Evolutionary conservation across 2,329 filamentous ascomycete genomes (phyloP).

Genomic region (Tolypocladium amazonense): DNA sequence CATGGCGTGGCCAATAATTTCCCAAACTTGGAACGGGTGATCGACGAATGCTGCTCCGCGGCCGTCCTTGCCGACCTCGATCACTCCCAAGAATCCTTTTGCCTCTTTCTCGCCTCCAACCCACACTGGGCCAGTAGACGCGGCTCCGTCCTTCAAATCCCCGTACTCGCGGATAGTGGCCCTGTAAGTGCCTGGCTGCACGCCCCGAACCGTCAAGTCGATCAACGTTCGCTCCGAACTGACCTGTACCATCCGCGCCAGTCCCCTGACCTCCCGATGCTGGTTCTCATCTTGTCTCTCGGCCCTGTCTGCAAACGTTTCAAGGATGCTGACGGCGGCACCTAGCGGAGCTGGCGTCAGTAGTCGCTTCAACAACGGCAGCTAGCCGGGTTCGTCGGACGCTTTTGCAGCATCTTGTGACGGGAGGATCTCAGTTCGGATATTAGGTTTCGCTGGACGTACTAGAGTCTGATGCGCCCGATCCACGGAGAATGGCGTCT

Average conservation of each 20-base stretch:
- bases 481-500: slow-evolving; percentile 88
- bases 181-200: slow-evolving; percentile 70
- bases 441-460: slow-evolving; percentile 23
- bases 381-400: background rate
- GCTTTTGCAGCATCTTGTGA: background rate
- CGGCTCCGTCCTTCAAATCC: slow-evolving; percentile 75
- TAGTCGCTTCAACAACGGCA: background rate
- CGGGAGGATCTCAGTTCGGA: slow-evolving; percentile 2
- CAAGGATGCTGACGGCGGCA: slow-evolving; percentile 89
- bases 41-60: slow-evolving; percentile 74
- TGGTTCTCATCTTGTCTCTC: slow-evolving; percentile 30
- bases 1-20: slow-evolving; percentile 89
- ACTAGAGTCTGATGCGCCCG: slow-evolving; percentile 69
- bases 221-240: slow-evolving; percentile 67
- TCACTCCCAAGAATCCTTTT: slow-evolving; percentile 53
- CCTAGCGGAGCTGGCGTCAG: slow-evolving; percentile 27
- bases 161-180: slow-evolving; percentile 80
- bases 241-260: slow-evolving; percentile 91
- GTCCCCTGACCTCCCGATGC: slow-evolving; percentile 60
- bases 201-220: slow-evolving; percentile 76
- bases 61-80: slow-evolving; percentile 67
- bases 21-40: slow-evolving; percentile 79
- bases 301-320: slow-evolving; percentile 59
- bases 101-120: slow-evolving; percentile 37
- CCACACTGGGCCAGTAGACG: slow-evolving; percentile 79